A percentile compares a stretch with the other conserved stretches of the same genome.
Conservation (phyloP, 2,329 filamentous ascomycete genomes). For the Neonectria hederae region DNA sequence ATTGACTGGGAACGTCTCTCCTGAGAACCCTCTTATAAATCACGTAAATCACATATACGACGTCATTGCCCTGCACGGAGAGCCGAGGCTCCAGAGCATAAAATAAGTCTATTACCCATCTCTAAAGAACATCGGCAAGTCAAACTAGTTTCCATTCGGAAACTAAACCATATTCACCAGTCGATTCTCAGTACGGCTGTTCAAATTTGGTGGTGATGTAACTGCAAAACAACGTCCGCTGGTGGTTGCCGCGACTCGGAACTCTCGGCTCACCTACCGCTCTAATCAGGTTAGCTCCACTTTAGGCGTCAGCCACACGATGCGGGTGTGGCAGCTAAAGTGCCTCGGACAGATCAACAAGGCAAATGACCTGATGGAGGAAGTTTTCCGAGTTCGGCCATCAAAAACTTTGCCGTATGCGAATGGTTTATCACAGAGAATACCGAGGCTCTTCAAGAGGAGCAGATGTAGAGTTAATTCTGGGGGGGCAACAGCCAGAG, state of each 20-base stretch:
- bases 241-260: not conserved
- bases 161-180: not conserved
- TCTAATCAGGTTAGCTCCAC: not conserved
- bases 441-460: not conserved
- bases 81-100: not conserved
- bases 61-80: not conserved
- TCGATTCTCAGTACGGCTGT: not conserved
- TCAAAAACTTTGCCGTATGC: not conserved
- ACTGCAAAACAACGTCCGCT: not conserved
- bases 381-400: not conserved
- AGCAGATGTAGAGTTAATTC: not conserved
- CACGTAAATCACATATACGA: not conserved
- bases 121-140: not conserved
- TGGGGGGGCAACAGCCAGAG: no score
- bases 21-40: not conserved
- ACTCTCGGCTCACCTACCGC: not conserved
- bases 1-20: not conserved
- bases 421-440: no score
- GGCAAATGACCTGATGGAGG: not conserved
- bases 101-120: not conserved
- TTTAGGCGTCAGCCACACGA: not conserved
- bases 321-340: not conserved
- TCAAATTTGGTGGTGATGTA: not conserved
- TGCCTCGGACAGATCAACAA: not conserved
- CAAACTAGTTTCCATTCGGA: not conserved